These are phyloP conservation scores for Arabidopsis suecica DNA, from an alignment of 345 rosid species.

Conservation along the genomic window DNA sequence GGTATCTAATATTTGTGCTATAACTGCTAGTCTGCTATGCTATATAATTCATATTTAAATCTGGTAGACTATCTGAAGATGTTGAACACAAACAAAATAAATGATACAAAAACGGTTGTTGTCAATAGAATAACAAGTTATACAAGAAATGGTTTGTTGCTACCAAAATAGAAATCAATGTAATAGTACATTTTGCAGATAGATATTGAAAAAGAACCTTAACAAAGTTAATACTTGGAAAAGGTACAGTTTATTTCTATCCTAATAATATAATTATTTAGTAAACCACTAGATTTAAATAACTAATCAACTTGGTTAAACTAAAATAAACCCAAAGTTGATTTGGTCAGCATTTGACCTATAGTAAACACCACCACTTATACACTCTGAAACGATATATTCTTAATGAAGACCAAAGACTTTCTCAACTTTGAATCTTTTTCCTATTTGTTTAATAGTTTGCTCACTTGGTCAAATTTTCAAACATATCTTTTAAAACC, in stretches of 20 bases:
- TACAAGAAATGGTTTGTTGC: neutral
- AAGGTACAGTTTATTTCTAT: neutral
- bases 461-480: constrained; percentile 56
- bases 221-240: neutral
- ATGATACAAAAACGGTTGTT: neutral
- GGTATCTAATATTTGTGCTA: neutral
- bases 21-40: too few species aligned
- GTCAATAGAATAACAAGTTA: neutral
- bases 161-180: neutral
- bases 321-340: constrained; percentile 21
- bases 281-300: neutral
- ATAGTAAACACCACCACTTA: constrained; percentile 33
- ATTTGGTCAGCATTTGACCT: constrained; percentile 78
- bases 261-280: neutral
- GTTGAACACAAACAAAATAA: neutral
- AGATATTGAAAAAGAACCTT: neutral
- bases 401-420: constrained; percentile 66
- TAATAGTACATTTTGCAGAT: neutral
- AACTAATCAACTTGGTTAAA: constrained; percentile 14
- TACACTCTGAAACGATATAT: neutral
- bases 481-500: constrained; percentile 33
- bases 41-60: neutral
- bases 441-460: neutral
- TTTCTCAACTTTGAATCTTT: constrained; percentile 38
- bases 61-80: neutral